Percentiles rank a stretch among this genome's conserved stretches.
These are phyloP conservation scores for Acephala macrosclerotiorum DNA, from an alignment of 2,329 filamentous ascomycete genomes.

Conservation along the genomic window DNA sequence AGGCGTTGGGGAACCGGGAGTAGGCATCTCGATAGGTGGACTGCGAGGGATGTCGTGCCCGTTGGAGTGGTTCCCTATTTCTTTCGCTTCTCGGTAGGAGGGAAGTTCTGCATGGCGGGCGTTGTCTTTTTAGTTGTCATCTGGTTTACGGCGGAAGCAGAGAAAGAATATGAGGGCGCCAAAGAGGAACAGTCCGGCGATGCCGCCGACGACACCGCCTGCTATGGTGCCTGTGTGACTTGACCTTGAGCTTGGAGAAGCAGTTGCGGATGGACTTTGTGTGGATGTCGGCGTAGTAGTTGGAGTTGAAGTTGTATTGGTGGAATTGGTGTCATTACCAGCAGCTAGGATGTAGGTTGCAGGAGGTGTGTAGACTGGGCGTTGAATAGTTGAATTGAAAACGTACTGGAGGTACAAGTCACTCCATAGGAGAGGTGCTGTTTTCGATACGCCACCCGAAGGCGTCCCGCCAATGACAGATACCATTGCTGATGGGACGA, in stretches of 20 bases:
- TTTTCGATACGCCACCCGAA: slow-evolving; percentile 46
- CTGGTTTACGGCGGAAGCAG: slow-evolving; percentile 5
- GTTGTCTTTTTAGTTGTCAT: neutral
- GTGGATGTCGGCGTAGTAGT: neutral
- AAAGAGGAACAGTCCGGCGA: neutral
- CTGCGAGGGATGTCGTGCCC: neutral
- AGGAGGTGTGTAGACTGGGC: slow-evolving; percentile 34
- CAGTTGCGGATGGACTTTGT: neutral
- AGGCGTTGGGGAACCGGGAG: slow-evolving; percentile 6
- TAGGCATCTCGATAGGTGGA: slow-evolving; percentile 10
- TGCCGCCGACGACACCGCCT: slow-evolving; percentile 7
- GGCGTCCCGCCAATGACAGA: slow-evolving; percentile 51
- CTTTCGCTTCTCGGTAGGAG: neutral
- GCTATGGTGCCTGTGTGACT: slow-evolving; percentile 9
- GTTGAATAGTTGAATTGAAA: slow-evolving; percentile 33
- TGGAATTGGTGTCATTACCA: neutral
- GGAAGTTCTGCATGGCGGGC: neutral
- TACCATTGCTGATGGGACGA: slow-evolving; percentile 56
- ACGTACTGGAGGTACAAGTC: slow-evolving; percentile 39
- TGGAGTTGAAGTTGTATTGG: neutral
- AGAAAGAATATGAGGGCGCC: neutral
- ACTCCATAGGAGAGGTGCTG: slow-evolving; percentile 31
- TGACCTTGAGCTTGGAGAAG: neutral
- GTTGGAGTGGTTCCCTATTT: neutral
- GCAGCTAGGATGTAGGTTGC: slow-evolving; percentile 12